Base-by-base conservation (phyloP, 768 basidiomycete genomes). In the Lactarius trivialis region DNA sequence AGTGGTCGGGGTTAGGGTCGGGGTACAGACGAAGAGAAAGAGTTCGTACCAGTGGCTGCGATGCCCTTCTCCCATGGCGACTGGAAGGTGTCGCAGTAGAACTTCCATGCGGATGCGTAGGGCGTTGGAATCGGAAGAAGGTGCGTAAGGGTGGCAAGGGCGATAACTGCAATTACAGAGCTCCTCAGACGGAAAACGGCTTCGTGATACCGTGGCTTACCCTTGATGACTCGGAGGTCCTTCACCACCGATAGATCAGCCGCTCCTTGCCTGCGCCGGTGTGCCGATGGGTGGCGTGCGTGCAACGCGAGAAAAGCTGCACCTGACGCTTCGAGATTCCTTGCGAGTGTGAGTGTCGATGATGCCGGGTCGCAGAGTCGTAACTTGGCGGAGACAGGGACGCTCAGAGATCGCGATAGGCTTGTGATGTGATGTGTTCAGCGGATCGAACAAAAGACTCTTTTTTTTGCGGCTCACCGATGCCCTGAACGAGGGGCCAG, bases 231-330 rank as follows among this genome's bases (percentile, higher is more conserved):
- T n/a, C n/a, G n/a, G 33, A 91, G 77, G 45, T 71, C 71, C 58
- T 77, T 82, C 49, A 90, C 82, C 63, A 84, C 77, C 55, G 73
- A 73, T 14, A 90, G 79, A 68, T 88, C 79, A n/a, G 88, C 88
- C 21, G 85, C 76, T 14, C 89, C 88, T 60, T 87, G 84, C 12
- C 90, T 76, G 24, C 90, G 78, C n/a, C 84, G 79, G 49, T 79
- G 81, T 14, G 86, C 78, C 33, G 88, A 86, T 24, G 88, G 86
- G 24, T 83, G 83, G 7, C 90, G 84, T 3, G 88, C 85, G 68
- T 92, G 90, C 15, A 92, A 73, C 7, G 88, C 82, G 45, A 91
- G 70, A 82, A 86, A 89, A 2, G 85, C 80, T 17, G 82, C 82
- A 11, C 89, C 89, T 11, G 80, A 78, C n/a, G 77, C 78, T 69